Evolutionary conservation across 2,329 filamentous ascomycete species (phyloP), one percentile per base, ranked within the genome.

Genomic region (Fusarium sororula): DNA sequence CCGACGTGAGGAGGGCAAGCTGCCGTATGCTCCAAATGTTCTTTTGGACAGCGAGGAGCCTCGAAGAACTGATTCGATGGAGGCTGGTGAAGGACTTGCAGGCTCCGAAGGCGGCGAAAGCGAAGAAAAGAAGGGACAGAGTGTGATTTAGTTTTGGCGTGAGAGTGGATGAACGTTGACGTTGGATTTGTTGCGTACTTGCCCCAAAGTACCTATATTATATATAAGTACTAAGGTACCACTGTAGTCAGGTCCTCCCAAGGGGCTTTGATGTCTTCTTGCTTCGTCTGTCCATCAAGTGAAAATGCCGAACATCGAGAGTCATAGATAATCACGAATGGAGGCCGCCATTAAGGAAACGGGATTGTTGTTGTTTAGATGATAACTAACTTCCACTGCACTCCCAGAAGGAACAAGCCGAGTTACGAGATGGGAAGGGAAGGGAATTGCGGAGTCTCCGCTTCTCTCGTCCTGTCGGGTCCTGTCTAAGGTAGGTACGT

Each of bases 1-100:
- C 6, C 83, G 88, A 3, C 81, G 83, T 1, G 79, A 79, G 13
- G 87, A 90, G 60, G 87, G 87, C 14, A 83, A 79, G 62, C 73
- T 80, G 18, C 59, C 66, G 1, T 78, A 78, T 30, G 76, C 76
- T 8, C 76, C 76, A 8, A 78, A 78, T 35, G 73, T 76, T 38
- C 45, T 78, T 20, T 55, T 78, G 24, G 73, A 61, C 3, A 42
- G 48, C 11, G 62, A 61, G 8, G 76, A 76, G 28, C 62, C 63
- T 26, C 55, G 50, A 30, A 68, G 69, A 22, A 75, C 56, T 15
- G 70, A 75, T 9, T 71, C 68, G 1, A 66, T 75, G 39, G 76
- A 78, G 50, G 37, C 51, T 24, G 75, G 45, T 0, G 70, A 70
- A 24, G 66, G 45, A 7, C 35, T 48, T 37, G 62, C 66, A 32